Evolutionary conservation across 164 flowering plant species (phyloP).

Genomic region (Vitis cinerea): DNA sequence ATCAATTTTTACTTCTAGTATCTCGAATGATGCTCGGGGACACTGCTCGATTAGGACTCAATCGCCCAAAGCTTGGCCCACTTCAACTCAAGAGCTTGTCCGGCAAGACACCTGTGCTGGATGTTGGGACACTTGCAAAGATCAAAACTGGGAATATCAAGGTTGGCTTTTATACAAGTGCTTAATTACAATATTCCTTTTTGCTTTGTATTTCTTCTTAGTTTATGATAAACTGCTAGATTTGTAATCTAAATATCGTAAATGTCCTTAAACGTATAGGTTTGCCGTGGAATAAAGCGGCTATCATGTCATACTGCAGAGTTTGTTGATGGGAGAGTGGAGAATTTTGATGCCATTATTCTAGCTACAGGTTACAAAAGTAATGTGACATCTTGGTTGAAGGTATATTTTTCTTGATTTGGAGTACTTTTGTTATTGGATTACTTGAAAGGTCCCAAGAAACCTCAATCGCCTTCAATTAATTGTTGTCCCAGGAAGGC

Average conservation of each 20-base stretch:
- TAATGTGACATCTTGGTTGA: slow-evolving; percentile 82
- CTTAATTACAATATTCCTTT: not conserved
- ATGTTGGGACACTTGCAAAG: slow-evolving; percentile 82
- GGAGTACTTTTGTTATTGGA: too few relatives aligned
- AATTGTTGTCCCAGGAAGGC: slow-evolving; percentile 32
- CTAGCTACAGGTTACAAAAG: slow-evolving; percentile 89
- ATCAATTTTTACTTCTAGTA: slow-evolving; percentile 55
- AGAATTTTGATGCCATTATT: slow-evolving; percentile 69
- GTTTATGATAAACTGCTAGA: too few relatives aligned
- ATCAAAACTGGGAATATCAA: slow-evolving; percentile 75
- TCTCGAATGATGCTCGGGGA: slow-evolving; percentile 65
- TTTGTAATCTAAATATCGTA: too few relatives aligned
- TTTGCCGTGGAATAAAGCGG: slow-evolving; percentile 47
- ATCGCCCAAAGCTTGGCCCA: slow-evolving; percentile 74
- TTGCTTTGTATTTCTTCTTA: not conserved
- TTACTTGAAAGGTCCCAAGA: too few relatives aligned
- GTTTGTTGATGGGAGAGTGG: slow-evolving; percentile 60
- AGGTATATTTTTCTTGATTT: slow-evolving; percentile 36
- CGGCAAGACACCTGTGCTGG: slow-evolving; percentile 92
- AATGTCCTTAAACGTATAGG: slow-evolving; percentile 30
- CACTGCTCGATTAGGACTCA: slow-evolving; percentile 58
- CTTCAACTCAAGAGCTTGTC: slow-evolving; percentile 64
- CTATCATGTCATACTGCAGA: slow-evolving; percentile 42
- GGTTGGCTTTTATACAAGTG: slow-evolving; percentile 32
- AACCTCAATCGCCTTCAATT: not conserved